Conservation (phyloP, 257 asterid species). For the Solanum corneliomulleri region DNA sequence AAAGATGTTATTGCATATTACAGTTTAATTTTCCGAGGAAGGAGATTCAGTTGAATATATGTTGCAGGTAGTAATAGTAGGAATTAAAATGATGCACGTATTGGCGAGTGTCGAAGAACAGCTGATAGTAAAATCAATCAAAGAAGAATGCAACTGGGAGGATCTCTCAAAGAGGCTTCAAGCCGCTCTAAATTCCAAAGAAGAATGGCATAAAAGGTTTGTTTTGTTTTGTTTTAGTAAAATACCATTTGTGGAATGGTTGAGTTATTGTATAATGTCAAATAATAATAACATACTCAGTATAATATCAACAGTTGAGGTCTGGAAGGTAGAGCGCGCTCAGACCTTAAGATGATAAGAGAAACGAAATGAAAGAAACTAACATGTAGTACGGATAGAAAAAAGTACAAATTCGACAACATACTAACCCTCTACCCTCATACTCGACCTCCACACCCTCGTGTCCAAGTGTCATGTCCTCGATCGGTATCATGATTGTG, state of each 20-base stretch:
- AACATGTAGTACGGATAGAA: background rate
- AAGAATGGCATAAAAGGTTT: constrained; percentile 94
- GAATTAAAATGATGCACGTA: constrained; percentile 53
- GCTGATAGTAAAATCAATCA: constrained; percentile 60
- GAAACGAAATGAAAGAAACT: background rate
- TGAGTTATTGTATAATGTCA: background rate
- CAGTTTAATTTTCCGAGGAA: background rate
- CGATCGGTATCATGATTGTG: background rate
- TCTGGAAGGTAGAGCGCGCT: background rate
- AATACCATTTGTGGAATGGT: background rate
- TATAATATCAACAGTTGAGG: background rate
- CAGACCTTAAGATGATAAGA: background rate
- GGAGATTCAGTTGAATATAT: background rate
- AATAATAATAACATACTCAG: background rate
- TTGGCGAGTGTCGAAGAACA: constrained; percentile 82
- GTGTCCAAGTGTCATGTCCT: background rate
- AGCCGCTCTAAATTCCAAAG: constrained; percentile 69
- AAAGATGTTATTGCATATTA: background rate
- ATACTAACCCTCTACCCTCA: background rate
- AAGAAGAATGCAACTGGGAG: constrained; percentile 78
- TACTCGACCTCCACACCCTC: background rate
- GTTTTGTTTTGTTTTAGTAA: background rate
- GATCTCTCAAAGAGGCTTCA: constrained; percentile 91
- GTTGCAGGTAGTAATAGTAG: background rate
- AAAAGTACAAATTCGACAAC: background rate